Percentiles rank a stretch among this genome's conserved stretches.
phyloP scores from a whole-genome alignment of 345 rosid species.

The Boechera divaricarpa region DNA sequence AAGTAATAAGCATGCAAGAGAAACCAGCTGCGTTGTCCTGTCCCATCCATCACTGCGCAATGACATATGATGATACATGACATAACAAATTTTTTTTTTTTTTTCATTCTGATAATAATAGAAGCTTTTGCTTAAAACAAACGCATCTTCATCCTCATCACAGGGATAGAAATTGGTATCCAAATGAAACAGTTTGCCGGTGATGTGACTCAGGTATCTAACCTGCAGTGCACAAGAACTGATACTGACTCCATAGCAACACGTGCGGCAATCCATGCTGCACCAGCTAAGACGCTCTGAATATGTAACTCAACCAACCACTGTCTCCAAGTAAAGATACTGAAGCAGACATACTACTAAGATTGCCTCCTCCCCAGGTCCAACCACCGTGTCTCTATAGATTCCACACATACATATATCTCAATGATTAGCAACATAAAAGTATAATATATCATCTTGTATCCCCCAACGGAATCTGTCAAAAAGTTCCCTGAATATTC shows the following conservation, averaged over 20 bases:
- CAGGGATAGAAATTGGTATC: slow-evolving; percentile 4
- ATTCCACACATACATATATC: slow-evolving; percentile 36
- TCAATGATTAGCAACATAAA: slow-evolving; percentile 5
- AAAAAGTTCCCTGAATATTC: slow-evolving; percentile 16
- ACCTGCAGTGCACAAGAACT: slow-evolving; percentile 99
- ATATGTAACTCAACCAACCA: slow-evolving; percentile 98
- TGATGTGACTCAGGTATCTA: slow-evolving; percentile 37
- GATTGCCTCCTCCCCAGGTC: slow-evolving; percentile 99
- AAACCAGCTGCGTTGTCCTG: slow-evolving; percentile 93
- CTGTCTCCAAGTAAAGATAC: slow-evolving; percentile 97
- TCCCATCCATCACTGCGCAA: slow-evolving; percentile 97
- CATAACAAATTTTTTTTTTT: slow-evolving; percentile 1
- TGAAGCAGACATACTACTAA: slow-evolving; percentile 99
- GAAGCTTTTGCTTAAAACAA: slow-evolving; percentile 6
- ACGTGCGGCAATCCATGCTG: slow-evolving; percentile 98
- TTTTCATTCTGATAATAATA: slow-evolving; percentile 6
- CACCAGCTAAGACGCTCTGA: slow-evolving; percentile 96
- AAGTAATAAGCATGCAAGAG: slow-evolving; percentile 90
- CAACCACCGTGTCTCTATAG: slow-evolving; percentile 95
- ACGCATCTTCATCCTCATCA: slow-evolving; percentile 22
- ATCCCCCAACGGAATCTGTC: not conserved
- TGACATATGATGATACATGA: slow-evolving; percentile 33
- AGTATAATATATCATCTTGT: slow-evolving; percentile 5
- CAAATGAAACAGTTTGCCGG: slow-evolving; percentile 12
- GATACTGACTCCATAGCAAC: slow-evolving; percentile 91